phyloP scores from a whole-genome alignment of 768 basidiomycete genomes.

The Coprinopsis sp. region DNA sequence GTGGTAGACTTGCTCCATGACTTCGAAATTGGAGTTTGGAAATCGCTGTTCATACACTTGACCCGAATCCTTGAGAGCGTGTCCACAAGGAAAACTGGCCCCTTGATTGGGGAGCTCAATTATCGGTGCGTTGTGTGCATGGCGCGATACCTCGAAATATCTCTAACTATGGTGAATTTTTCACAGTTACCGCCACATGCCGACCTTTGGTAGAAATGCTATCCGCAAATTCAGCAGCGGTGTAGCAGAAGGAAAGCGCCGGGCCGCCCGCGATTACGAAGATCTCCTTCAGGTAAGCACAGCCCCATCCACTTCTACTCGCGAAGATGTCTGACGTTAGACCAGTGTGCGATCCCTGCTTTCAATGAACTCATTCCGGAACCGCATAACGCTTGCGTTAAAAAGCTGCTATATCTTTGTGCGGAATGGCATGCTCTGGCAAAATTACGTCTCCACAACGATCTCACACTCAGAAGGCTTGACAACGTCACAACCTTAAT shows the following conservation, averaged over 20 bases:
- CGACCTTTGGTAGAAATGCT: constrained; percentile 20
- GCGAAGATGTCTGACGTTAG: background rate
- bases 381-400: constrained; percentile 14
- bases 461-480: constrained; percentile 20
- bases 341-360: constrained; percentile 31
- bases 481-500: constrained; percentile 22
- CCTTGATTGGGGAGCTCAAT: constrained; percentile 13
- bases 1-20: constrained; percentile 36
- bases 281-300: constrained; percentile 31
- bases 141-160: too few species aligned
- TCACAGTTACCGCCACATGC: constrained; percentile 19
- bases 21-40: constrained; percentile 36
- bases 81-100: constrained; percentile 9
- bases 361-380: constrained; percentile 31
- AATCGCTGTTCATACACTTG: constrained; percentile 31
- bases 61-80: constrained; percentile 27
- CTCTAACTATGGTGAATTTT: too few species aligned
- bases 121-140: background rate
- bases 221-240: constrained; percentile 29
- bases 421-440: constrained; percentile 32
- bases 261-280: constrained; percentile 33
- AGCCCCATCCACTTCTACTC: background rate
- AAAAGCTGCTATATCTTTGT: constrained; percentile 21
- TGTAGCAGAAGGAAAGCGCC: constrained; percentile 25
- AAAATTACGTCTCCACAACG: constrained; percentile 30